Evolutionary conservation across 345 rosid genomes (phyloP).

Genomic region (Eucalyptus coolabah): DNA sequence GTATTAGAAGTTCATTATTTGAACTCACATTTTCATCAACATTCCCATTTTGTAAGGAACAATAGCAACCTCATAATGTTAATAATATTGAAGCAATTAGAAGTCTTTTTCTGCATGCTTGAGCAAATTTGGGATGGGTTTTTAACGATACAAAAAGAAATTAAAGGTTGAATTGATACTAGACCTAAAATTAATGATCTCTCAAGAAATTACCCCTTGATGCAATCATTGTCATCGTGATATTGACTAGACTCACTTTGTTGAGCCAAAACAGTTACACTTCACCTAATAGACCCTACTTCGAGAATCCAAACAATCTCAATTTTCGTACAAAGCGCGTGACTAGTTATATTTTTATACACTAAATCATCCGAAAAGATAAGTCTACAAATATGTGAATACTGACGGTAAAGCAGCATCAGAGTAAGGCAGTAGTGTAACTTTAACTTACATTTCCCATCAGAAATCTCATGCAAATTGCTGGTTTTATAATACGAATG

Average conservation of each 20-base stretch:
- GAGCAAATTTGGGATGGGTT: background rate
- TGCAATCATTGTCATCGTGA: background rate
- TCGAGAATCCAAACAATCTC: rapidly evolving
- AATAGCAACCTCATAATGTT: rapidly evolving
- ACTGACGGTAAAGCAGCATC: background rate
- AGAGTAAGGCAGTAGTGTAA: background rate
- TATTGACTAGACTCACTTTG: background rate
- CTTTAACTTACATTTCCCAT: background rate
- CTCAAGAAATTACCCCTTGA: background rate
- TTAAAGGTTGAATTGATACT: background rate
- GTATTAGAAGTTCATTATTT: background rate
- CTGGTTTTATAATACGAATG: background rate
- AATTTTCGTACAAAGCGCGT: background rate
- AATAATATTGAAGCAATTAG: background rate
- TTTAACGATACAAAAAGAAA: background rate
- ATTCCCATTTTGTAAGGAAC: background rate
- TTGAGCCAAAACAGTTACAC: too few species aligned
- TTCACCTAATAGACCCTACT: too few species aligned
- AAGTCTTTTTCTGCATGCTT: rapidly evolving
- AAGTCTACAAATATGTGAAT: background rate
- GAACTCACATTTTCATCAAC: background rate
- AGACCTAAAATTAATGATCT: background rate
- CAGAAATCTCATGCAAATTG: background rate
- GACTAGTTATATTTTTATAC: too few species aligned
- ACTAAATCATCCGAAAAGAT: background rate